Base-by-base conservation (phyloP, 1,284 basidiomycete genomes). In the Melampsora larici-populina region DNA sequence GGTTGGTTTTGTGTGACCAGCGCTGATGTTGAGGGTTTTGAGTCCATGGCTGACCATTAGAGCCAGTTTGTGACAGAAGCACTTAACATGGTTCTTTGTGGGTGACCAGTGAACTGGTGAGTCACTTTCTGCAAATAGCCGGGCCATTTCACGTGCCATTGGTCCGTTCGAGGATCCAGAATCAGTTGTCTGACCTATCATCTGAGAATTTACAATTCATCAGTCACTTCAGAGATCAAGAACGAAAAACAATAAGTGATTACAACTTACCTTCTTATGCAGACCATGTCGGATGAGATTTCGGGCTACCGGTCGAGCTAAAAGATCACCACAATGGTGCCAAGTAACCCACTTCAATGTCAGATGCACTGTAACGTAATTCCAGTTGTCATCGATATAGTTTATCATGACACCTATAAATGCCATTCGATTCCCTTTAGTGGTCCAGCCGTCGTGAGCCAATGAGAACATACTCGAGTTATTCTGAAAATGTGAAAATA, bases 171-270 rank as follows among this genome's bases (percentile, higher is more conserved):
- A 55, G 0, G 46, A 70, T 3, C 68, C 68, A 55, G 68, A 70
- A 26, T 70, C 68, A 6, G 68, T 70, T 9, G 49, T 70, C 46
- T 70, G 68, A 26, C 40, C 60, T 15, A 63, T 33, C 60, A 63
- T 29, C 15, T 31, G 18, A 17, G 46, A 40, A 17, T 66, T 36
- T 29, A 2, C 31, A 65, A 18, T 8, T 33, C 2, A 33, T 26
- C 31, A 51, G 49, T 26, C 31, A 18, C 33, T 70, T 40, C 33
- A 9, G 18, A 58, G 33, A 9, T 29, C 9, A 70, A 0, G 40
- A 51, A 18, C 21, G 31, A 67, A 29, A 48, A n/a, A n/a, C n/a
- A n/a, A n/a, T n/a, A n/a, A n/a, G n/a, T n/a, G n/a, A n/a, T n/a
- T n/a, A n/a, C n/a, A n/a, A n/a, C n/a, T 58, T 36, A 70, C 58